These are phyloP conservation scores for Calonectria hawksworthii DNA, from an alignment of 2,329 filamentous ascomycete genomes.

Conservation along the genomic window DNA sequence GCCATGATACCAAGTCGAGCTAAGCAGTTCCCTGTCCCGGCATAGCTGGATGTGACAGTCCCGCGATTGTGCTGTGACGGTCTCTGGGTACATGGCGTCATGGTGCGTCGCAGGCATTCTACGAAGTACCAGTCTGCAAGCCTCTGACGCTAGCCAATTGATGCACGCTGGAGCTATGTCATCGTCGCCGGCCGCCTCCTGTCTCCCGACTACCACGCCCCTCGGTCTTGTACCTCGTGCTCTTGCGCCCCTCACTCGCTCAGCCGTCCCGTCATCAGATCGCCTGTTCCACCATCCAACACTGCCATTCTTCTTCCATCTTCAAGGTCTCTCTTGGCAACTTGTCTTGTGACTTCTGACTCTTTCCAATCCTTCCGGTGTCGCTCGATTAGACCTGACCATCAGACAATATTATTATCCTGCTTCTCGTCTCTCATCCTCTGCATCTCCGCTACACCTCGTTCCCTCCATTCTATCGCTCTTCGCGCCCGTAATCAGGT, in stretches of 20 bases:
- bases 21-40: background rate
- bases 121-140: background rate
- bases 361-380: slow-evolving; percentile 17
- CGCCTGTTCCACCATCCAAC: slow-evolving; percentile 21
- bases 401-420: slow-evolving; percentile 5
- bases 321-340: slow-evolving; percentile 12
- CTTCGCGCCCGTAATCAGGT: background rate
- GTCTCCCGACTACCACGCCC: background rate
- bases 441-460: background rate
- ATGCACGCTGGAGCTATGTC: slow-evolving; percentile 9
- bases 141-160: background rate
- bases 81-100: background rate
- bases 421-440: background rate
- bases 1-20: background rate
- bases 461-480: background rate
- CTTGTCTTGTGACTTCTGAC: slow-evolving; percentile 28
- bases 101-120: background rate
- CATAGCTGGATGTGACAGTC: slow-evolving; percentile 1
- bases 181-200: slow-evolving; percentile 8
- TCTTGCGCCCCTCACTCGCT: slow-evolving; percentile 21
- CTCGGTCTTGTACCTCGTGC: slow-evolving; percentile 23
- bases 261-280: slow-evolving; percentile 17
- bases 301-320: slow-evolving; percentile 15
- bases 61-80: background rate
- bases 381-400: slow-evolving; percentile 3